Conservation (phyloP, 2,329 filamentous ascomycete genomes). For the Hypocreales sp. region DNA sequence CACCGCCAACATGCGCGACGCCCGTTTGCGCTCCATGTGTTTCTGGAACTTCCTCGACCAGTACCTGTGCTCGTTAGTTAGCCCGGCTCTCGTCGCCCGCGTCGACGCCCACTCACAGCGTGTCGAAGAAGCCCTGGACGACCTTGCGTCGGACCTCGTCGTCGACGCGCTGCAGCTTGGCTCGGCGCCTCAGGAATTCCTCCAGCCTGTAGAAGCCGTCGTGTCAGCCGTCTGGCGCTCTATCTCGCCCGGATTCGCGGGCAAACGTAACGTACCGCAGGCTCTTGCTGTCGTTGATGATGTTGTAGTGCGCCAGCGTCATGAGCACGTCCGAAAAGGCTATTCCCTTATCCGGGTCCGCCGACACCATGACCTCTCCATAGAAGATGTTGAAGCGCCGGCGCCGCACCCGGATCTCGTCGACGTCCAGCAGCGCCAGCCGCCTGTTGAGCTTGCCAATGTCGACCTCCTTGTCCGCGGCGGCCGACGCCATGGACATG, state of each 20-base stretch:
- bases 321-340: slow-evolving; percentile 85
- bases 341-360: slow-evolving; percentile 78
- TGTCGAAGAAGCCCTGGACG: slow-evolving; percentile 92
- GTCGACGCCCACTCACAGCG: slow-evolving; percentile 37
- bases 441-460: slow-evolving; percentile 60
- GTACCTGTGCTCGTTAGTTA: slow-evolving; percentile 32
- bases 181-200: slow-evolving; percentile 82
- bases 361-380: slow-evolving; percentile 88
- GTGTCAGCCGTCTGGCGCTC: too few species aligned
- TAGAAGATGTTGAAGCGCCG: slow-evolving; percentile 87
- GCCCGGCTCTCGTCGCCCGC: not conserved
- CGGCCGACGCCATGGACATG: slow-evolving; percentile 35
- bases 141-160: slow-evolving; percentile 83
- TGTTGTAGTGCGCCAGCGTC: slow-evolving; percentile 95
- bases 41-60: slow-evolving; percentile 74
- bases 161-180: slow-evolving; percentile 82
- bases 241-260: too few species aligned
- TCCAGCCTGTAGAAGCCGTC: slow-evolving; percentile 46
- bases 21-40: slow-evolving; percentile 54
- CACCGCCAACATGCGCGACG: slow-evolving; percentile 60
- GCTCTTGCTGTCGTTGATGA: slow-evolving; percentile 96
- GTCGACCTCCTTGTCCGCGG: slow-evolving; percentile 47
- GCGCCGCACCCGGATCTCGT: slow-evolving; percentile 58
- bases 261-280: slow-evolving; percentile 62
- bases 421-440: slow-evolving; percentile 57